Percentiles rank a stretch among this genome's conserved stretches.
These are phyloP conservation scores for Rossbeevera mucosa DNA, from an alignment of 768 basidiomycete species.

Conservation along the genomic window DNA sequence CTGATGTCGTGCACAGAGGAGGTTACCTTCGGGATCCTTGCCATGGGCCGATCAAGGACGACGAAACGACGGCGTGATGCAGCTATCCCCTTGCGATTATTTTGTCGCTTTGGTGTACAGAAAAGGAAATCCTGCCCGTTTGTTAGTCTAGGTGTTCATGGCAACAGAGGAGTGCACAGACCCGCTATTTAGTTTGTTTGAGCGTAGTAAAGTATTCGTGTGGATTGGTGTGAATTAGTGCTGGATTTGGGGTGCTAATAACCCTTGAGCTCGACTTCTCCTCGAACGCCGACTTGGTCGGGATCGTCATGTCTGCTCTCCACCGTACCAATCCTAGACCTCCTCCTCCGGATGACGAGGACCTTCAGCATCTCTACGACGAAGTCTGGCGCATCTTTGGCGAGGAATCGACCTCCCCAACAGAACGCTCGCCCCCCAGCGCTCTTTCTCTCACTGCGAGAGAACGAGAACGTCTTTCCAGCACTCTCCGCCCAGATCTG, in stretches of 20 bases:
- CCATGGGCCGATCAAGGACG: conserved; percentile 4
- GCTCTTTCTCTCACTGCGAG: conserved; percentile 15
- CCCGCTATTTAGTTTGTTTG: no score
- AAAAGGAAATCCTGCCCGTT: background rate
- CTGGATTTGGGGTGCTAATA: background rate
- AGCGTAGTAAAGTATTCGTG: no score
- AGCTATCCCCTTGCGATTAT: no score
- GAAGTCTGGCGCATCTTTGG: conserved; percentile 69
- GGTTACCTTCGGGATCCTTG: conserved; percentile 32
- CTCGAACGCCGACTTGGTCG: background rate
- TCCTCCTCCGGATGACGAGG: conserved; percentile 56
- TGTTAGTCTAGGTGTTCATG: no score
- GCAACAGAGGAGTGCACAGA: background rate
- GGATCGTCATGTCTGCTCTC: conserved; percentile 33
- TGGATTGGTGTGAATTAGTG: conserved; percentile 4
- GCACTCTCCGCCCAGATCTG: conserved; percentile 18
- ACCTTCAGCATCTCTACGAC: conserved; percentile 69
- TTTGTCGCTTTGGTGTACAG: background rate
- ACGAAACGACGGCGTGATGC: background rate
- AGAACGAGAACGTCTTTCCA: conserved; percentile 21
- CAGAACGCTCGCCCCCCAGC: conserved; percentile 23
- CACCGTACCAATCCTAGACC: conserved; percentile 30
- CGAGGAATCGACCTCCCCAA: conserved; percentile 39
- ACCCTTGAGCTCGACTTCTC: background rate
- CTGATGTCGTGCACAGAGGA: conserved; percentile 65